Conservation (phyloP, 1,284 basidiomycete genomes). For the Tremellales sp. region DNA sequence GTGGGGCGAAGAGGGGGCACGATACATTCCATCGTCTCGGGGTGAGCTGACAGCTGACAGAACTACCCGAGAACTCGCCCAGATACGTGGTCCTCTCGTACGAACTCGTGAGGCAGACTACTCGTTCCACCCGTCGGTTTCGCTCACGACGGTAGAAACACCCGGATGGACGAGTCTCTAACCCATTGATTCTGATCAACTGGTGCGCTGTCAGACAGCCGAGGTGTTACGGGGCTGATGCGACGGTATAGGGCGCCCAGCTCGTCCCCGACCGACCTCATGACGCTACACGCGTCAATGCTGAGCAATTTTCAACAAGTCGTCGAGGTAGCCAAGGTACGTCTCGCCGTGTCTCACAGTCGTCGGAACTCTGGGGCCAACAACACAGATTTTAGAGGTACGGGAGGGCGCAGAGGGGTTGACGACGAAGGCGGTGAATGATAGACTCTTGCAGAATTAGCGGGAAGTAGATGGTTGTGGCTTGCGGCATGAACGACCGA, state of each 20-base stretch:
- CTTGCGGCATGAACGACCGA: background rate
- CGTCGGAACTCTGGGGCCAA: constrained; percentile 4
- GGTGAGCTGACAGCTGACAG: constrained; percentile 49
- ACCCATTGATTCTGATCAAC: constrained; percentile 77
- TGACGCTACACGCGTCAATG: constrained; percentile 79
- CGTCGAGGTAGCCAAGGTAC: constrained; percentile 46
- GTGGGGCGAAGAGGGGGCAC: too few relatives aligned
- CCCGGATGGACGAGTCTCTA: constrained; percentile 76
- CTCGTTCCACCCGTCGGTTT: background rate
- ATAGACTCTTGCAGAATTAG: constrained; percentile 53
- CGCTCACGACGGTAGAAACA: constrained; percentile 55
- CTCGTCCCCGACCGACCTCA: constrained; percentile 65
- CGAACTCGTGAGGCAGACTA: constrained; percentile 55
- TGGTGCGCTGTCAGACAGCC: too few relatives aligned
- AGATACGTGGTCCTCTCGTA: constrained; percentile 82
- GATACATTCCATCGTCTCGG: too few relatives aligned
- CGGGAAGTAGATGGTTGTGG: background rate
- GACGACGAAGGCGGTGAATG: constrained; percentile 66
- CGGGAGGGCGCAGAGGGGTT: constrained; percentile 73
- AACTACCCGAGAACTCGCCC: constrained; percentile 84
- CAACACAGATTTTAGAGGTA: constrained; percentile 64
- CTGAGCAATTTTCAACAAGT: constrained; percentile 72
- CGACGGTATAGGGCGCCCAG: constrained; percentile 59
- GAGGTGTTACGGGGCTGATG: too few relatives aligned
- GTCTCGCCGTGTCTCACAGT: constrained; percentile 3